A percentile compares a stretch with the other conserved stretches of the same genome.
These are phyloP conservation scores for Maudiozyma barnettii DNA, from an alignment of 805 yeast species.

Conservation along the genomic window DNA sequence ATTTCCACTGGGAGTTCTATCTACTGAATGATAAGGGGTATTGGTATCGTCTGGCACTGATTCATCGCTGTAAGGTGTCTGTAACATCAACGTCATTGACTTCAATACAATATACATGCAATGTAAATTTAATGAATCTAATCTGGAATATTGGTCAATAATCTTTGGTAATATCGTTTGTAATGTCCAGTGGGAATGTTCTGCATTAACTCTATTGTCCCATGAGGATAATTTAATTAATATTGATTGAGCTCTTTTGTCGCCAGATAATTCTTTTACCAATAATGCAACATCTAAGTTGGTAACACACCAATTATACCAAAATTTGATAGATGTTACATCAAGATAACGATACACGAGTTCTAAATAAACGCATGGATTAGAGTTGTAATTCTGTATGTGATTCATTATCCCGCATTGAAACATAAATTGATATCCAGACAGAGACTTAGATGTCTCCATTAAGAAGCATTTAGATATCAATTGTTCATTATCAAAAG, in stretches of 20 bases:
- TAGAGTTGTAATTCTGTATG: neutral
- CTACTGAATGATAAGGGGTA: conserved; percentile 5
- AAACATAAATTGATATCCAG: conserved; percentile 6
- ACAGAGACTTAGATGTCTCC: neutral
- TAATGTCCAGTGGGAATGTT: conserved; percentile 13
- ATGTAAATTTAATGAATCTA: conserved; percentile 7
- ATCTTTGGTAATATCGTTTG: conserved; percentile 9
- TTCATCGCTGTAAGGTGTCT: conserved; percentile 4
- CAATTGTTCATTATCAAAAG: conserved; percentile 5
- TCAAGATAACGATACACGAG: conserved; percentile 17
- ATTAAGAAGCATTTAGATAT: conserved; percentile 2
- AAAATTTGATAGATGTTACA: conserved; percentile 14
- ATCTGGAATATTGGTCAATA: neutral
- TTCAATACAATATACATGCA: conserved; percentile 18
- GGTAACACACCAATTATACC: conserved; percentile 23
- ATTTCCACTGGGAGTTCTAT: too few relatives aligned
- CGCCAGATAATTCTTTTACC: conserved; percentile 4
- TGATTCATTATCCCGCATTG: conserved; percentile 21
- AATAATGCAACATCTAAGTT: conserved; percentile 11
- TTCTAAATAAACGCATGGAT: conserved; percentile 13
- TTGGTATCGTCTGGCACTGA: neutral
- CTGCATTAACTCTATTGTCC: neutral
- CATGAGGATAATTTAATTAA: conserved; percentile 17
- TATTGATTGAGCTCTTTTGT: conserved; percentile 18
- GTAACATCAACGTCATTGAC: conserved; percentile 16